Conservation (phyloP, 768 basidiomycete genomes). For the Mycena floridula region DNA sequence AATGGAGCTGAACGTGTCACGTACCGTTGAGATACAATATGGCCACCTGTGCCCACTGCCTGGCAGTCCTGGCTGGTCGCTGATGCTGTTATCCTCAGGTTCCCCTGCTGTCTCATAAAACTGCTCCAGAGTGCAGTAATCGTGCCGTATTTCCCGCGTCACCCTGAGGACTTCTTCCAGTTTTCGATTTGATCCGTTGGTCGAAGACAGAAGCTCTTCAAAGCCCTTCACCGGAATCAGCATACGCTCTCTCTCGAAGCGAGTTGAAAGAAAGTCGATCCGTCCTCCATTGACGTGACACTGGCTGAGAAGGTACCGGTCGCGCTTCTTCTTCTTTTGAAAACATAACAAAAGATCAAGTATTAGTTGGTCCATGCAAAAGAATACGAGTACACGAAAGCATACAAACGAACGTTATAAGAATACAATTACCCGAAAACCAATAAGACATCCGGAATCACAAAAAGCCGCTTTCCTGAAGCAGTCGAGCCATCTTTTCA, state of each 20-base stretch:
- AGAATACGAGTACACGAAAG: no score
- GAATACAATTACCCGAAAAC: not conserved
- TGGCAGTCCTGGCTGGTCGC: slow-evolving; percentile 40
- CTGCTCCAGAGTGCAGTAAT: slow-evolving; percentile 77
- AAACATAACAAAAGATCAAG: no score
- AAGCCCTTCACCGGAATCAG: slow-evolving; percentile 54
- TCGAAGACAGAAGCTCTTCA: slow-evolving; percentile 79
- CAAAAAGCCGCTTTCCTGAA: slow-evolving; percentile 87
- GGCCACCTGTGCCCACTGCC: slow-evolving; percentile 75
- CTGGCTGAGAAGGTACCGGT: no score
- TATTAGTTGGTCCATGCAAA: no score
- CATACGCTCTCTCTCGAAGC: no score
- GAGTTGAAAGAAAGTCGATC: no score
- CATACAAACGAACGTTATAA: no score
- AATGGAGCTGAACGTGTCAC: no score
- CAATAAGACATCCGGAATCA: slow-evolving; percentile 17
- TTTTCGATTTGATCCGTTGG: slow-evolving; percentile 84
- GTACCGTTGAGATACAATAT: slow-evolving; percentile 27
- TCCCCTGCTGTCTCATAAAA: slow-evolving; percentile 58
- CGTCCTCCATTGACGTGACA: no score
- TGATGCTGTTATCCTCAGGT: slow-evolving; percentile 26
- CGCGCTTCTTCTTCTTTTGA: no score
- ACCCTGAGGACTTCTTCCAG: slow-evolving; percentile 90
- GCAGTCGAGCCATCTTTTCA: slow-evolving; percentile 88
- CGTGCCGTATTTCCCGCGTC: slow-evolving; percentile 88